Percentiles rank a stretch among this genome's conserved stretches.
Conservation (phyloP, 1,284 basidiomycete genomes). For the Mycosarcoma mackinlayi region DNA sequence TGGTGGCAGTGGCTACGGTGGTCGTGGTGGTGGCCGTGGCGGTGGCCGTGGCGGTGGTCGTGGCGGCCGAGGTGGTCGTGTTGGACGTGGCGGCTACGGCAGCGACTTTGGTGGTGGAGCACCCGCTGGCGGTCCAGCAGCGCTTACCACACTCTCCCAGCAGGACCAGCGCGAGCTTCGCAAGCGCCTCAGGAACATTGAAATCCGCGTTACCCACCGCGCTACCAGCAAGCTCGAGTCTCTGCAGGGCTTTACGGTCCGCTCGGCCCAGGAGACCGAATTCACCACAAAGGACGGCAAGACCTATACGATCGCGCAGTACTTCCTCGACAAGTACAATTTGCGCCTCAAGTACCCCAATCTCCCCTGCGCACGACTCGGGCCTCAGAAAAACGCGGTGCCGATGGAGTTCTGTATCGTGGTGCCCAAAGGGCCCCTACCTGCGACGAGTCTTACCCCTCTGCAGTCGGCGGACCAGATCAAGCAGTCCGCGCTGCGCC, state of each 20-base stretch:
- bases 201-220: conserved; percentile 49
- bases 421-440: conserved; percentile 40
- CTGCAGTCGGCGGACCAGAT: conserved; percentile 49
- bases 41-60: conserved; percentile 39
- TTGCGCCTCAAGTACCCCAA: conserved; percentile 33
- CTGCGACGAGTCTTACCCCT: conserved; percentile 38
- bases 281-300: conserved; percentile 42
- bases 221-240: conserved; percentile 46
- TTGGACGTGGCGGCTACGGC: conserved; percentile 11
- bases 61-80: conserved; percentile 18
- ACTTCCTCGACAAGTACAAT: conserved; percentile 53
- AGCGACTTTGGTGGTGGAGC: conserved; percentile 19
- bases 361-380: conserved; percentile 47
- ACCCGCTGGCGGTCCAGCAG: not conserved
- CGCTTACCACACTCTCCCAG: conserved; percentile 12
- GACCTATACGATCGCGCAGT: conserved; percentile 24
- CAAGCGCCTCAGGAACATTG: conserved; percentile 38
- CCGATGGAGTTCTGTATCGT: conserved; percentile 53
- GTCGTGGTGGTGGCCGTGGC: conserved; percentile 40
- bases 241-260: conserved; percentile 49
- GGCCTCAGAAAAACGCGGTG: conserved; percentile 30
- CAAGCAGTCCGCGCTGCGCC: conserved; percentile 28
- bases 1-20: conserved; percentile 36
- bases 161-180: conserved; percentile 50
- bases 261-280: conserved; percentile 25